Evolutionary conservation across 306 rosid species (phyloP), one percentile per base, ranked within the genome.

Genomic region (Parietaria judaica): DNA sequence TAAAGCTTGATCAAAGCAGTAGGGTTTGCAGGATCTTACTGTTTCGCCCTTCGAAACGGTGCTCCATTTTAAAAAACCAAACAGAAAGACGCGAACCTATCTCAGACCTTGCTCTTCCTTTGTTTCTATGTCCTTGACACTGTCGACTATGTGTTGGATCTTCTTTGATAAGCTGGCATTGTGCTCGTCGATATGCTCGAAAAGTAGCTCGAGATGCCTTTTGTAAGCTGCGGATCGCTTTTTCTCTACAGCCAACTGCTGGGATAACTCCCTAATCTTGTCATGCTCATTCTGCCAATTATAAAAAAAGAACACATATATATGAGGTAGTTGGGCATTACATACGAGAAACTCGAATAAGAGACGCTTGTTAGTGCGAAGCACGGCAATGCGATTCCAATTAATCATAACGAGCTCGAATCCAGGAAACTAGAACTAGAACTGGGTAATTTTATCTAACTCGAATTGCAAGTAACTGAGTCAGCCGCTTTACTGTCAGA

Each of bases 121-220:
- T 49, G 65, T 66, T 76, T 92, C 99, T 70, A 86, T 70, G 72
- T 84, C 87, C 76, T 84, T 86, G 77, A 92, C 97, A 74, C 74
- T 86, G 34, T 82, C 88, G 66, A 92, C 97, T 63, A 86, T 78
- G 80, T 86, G 83, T 70, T 86, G 96, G 70, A 88, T 80, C 90
- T 79, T 92, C 76, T 80, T 88, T 39, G 99, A 84, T 58, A 92
- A 79, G 74, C 69, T 82, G 72, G 83, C 81, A 59, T 92, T 92
- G 74, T 84, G 95, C 80, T 92, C 90, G 14, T 86, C 97, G 11
- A 88, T 86, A 67, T 86, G 94, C 81, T 86, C 96, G 38, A 92
- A 89, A 70, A 92, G 68, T 71, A 86, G 70, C 66, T 92, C 99
- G 54, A 92, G 86, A 71, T 88, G 99, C 76, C 97, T 88, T 81